Evolutionary conservation across 169 alveolate species (phyloP).

Genomic region (Eimeria praecox): DNA sequence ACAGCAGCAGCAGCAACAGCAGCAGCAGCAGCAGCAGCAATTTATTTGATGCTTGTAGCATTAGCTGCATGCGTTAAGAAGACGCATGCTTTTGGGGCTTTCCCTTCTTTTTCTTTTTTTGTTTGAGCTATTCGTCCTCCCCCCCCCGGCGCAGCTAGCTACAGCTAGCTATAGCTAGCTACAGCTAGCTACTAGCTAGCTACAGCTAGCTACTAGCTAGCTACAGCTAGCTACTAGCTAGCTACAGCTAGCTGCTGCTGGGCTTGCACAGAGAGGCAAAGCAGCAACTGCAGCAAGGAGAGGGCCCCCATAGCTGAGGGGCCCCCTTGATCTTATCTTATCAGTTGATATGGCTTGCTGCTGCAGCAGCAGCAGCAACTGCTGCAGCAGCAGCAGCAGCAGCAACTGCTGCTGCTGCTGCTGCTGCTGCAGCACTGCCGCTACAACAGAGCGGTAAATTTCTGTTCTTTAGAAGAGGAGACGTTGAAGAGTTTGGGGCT

Average conservation of each 20-base stretch:
- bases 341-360: no score
- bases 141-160: constrained; percentile 41
- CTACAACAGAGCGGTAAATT: not conserved
- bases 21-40: constrained; percentile 30
- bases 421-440: constrained; percentile 32
- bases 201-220: not conserved
- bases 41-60: not conserved
- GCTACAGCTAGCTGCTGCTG: not conserved
- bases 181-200: constrained; percentile 27
- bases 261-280: constrained; percentile 13
- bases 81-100: not conserved
- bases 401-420: not conserved
- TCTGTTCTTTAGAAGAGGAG: not conserved
- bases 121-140: not conserved
- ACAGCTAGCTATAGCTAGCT: constrained; percentile 33
- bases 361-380: not conserved
- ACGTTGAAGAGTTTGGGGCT: no score
- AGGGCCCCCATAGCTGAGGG: no score
- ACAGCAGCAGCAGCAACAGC: constrained; percentile 40
- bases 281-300: constrained; percentile 4
- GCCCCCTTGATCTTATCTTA: no score
- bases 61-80: not conserved
- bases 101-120: not conserved
- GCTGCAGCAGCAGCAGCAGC: not conserved
- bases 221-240: not conserved